Evolutionary conservation across 2,329 filamentous ascomycete species (phyloP).

Genomic region (Fusarium scirpi): DNA sequence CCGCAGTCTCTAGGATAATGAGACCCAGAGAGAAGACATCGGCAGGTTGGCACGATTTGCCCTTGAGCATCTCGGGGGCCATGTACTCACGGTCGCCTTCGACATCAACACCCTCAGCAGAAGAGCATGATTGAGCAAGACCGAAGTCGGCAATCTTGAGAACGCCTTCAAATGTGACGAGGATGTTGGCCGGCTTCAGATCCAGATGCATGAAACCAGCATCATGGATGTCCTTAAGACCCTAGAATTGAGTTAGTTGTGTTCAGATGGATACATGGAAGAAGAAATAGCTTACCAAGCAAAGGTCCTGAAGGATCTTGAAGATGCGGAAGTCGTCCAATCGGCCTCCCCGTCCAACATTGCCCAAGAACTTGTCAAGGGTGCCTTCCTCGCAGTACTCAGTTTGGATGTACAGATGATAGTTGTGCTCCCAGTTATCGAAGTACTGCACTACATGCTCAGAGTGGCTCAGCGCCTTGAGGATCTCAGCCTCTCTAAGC

Average conservation of each 20-base stretch:
- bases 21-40: constrained; percentile 95
- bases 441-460: constrained; percentile 89
- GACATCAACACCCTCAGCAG: constrained; percentile 80
- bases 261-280: background rate
- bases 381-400: constrained; percentile 97
- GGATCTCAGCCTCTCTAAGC: constrained; percentile 83
- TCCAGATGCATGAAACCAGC: constrained; percentile 88
- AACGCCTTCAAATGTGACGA: constrained; percentile 83
- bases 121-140: constrained; percentile 83
- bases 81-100: constrained; percentile 98
- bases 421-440: constrained; percentile 88
- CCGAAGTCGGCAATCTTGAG: constrained; percentile 91
- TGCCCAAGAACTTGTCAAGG: constrained; percentile 85
- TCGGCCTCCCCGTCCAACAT: constrained; percentile 84
- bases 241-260: constrained; percentile 63
- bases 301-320: constrained; percentile 93
- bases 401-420: constrained; percentile 94
- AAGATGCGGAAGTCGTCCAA: constrained; percentile 98
- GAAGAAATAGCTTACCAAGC: constrained; percentile 71
- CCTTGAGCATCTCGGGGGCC: constrained; percentile 89
- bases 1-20: constrained; percentile 93
- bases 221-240: constrained; percentile 89
- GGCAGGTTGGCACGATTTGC: constrained; percentile 87
- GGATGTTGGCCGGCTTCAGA: constrained; percentile 85
- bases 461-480: constrained; percentile 80